phyloP scores from a whole-genome alignment of 305 asterid genomes.

The Rubia peregrina region DNA sequence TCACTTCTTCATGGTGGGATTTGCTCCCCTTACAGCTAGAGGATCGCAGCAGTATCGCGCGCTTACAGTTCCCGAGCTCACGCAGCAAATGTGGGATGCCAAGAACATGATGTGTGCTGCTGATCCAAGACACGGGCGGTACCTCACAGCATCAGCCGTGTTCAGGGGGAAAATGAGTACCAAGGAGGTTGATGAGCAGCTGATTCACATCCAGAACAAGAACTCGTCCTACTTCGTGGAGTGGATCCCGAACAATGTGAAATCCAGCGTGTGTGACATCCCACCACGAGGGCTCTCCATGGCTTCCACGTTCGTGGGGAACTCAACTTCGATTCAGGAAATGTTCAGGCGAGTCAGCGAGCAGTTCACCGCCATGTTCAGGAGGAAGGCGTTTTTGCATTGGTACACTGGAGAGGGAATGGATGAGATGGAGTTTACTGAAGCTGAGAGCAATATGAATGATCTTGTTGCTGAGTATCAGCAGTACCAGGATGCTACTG shows the following conservation, averaged over 20 bases:
- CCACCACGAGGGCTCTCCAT: too few relatives aligned
- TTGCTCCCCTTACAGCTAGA: constrained; percentile 43
- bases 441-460: too few relatives aligned
- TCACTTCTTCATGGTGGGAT: constrained; percentile 56
- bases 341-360: too few relatives aligned
- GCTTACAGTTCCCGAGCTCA: constrained; percentile 43
- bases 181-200: constrained; percentile 48
- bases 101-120: constrained; percentile 50
- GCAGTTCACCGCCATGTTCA: too few relatives aligned
- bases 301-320: too few relatives aligned
- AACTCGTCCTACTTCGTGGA: constrained; percentile 49
- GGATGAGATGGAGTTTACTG: too few relatives aligned
- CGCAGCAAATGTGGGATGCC: constrained; percentile 54
- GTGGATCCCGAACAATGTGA: constrained; percentile 52
- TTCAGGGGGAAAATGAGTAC: constrained; percentile 48
- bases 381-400: too few relatives aligned
- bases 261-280: constrained; percentile 40
- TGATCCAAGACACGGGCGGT: constrained; percentile 34
- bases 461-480: constrained; percentile 37
- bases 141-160: constrained; percentile 49
- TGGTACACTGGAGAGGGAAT: too few relatives aligned
- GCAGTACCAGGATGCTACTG: constrained; percentile 51
- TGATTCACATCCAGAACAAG: constrained; percentile 49
- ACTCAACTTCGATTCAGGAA: too few relatives aligned
- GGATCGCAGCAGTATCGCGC: constrained; percentile 54